These are phyloP conservation scores for Coffea humblotiana DNA, from an alignment of 305 asterid species.

Conservation along the genomic window DNA sequence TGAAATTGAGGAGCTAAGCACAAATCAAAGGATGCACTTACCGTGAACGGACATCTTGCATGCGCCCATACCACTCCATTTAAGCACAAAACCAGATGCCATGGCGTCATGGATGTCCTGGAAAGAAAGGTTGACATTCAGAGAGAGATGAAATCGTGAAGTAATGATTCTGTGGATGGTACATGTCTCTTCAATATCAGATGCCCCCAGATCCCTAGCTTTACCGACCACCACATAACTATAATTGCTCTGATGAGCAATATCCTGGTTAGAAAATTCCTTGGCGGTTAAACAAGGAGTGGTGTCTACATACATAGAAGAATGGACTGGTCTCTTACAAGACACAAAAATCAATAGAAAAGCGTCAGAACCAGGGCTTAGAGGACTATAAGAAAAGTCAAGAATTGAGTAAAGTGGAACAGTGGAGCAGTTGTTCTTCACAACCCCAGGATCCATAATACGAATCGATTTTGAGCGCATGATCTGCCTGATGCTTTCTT, in stretches of 20 bases:
- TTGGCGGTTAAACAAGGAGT: neutral
- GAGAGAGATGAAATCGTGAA: neutral
- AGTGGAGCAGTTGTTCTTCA: neutral
- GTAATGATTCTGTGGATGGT: neutral
- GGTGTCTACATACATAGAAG: neutral
- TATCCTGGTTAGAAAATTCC: neutral
- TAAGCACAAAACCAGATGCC: neutral
- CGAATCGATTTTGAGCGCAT: neutral
- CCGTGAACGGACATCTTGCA: neutral
- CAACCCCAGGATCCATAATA: neutral
- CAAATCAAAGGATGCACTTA: neutral
- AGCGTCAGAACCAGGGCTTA: neutral
- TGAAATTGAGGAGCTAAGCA: no score
- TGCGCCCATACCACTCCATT: neutral
- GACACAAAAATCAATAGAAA: no score
- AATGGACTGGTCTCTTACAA: neutral
- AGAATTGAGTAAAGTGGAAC: neutral
- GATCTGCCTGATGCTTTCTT: neutral
- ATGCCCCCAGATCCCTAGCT: neutral
- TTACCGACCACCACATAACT: neutral
- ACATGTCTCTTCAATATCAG: constrained; percentile 7
- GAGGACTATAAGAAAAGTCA: neutral
- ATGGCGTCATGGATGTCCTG: neutral
- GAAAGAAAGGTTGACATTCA: neutral
- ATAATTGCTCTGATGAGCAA: neutral